These are phyloP conservation scores for Strobilomyces echinocephalus DNA, from an alignment of 768 basidiomycete genomes.

Conservation along the genomic window DNA sequence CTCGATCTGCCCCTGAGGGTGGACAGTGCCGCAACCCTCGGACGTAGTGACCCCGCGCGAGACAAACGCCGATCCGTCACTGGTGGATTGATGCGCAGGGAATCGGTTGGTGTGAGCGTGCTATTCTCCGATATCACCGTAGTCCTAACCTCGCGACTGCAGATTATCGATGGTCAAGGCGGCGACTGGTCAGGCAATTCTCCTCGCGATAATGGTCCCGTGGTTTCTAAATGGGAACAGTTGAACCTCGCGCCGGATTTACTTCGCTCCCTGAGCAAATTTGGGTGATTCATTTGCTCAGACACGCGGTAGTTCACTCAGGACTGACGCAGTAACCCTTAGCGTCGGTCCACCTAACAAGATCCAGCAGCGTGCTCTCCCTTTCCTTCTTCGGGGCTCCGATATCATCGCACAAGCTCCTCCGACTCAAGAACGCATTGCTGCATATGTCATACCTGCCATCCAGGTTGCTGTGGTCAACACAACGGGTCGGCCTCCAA, in stretches of 20 bases:
- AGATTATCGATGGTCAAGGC: slow-evolving; percentile 55
- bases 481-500: slow-evolving; percentile 49
- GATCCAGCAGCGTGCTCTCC: slow-evolving; percentile 94
- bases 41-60: slow-evolving; percentile 38
- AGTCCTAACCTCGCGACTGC: slow-evolving; percentile 18
- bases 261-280: slow-evolving; percentile 83
- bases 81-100: slow-evolving; percentile 58
- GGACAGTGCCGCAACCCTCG: slow-evolving; percentile 35
- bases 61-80: slow-evolving; percentile 78
- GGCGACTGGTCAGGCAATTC: slow-evolving; percentile 50
- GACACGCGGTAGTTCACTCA: slow-evolving; percentile 1
- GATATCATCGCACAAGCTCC: slow-evolving; percentile 99
- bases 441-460: slow-evolving; percentile 92
- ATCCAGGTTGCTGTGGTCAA: slow-evolving; percentile 77
- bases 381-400: slow-evolving; percentile 87
- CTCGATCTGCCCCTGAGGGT: slow-evolving; percentile 67
- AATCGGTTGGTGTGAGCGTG: slow-evolving; percentile 64
- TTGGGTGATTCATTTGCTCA: slow-evolving; percentile 62
- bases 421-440: slow-evolving; percentile 96
- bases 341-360: slow-evolving; percentile 98
- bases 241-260: slow-evolving; percentile 81
- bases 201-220: slow-evolving; percentile 70
- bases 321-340: slow-evolving; percentile 13
- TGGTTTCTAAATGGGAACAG: slow-evolving; percentile 96
- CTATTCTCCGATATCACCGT: slow-evolving; percentile 1